These are phyloP conservation scores for Coemansia asiatica DNA, from an alignment of 192 early-diverging fungal genomes.

Conservation along the genomic window DNA sequence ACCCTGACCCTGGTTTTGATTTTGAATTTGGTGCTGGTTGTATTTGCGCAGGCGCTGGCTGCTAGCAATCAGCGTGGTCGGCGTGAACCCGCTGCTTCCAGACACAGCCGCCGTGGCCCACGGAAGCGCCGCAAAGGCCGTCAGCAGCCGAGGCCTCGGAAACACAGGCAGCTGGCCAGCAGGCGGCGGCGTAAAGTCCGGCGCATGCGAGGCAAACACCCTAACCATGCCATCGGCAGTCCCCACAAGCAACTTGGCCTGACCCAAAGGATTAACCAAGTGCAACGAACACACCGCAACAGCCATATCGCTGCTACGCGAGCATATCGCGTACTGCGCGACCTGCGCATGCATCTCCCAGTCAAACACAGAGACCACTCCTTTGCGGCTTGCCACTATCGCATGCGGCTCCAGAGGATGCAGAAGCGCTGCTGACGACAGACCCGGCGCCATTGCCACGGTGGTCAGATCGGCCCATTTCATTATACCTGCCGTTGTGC, in stretches of 20 bases:
- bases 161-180: conserved; percentile 25
- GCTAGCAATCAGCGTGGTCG: conserved; percentile 1
- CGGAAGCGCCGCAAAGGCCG: conserved; percentile 43
- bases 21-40: not conserved
- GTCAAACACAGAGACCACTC: conserved; percentile 56
- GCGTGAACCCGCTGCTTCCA: not conserved
- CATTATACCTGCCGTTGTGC: conserved; percentile 21
- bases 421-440: conserved; percentile 54
- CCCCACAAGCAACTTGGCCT: conserved; percentile 70
- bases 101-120: conserved; percentile 20
- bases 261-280: conserved; percentile 90
- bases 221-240: conserved; percentile 49
- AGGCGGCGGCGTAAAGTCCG: conserved; percentile 31
- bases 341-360: conserved; percentile 49
- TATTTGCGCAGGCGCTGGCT: conserved; percentile 10
- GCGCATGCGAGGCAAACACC: conserved; percentile 51
- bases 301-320: not conserved
- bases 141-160: conserved; percentile 41
- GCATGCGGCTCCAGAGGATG: conserved; percentile 88
- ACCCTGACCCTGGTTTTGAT: not conserved
- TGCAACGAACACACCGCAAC: conserved; percentile 65
- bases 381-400: conserved; percentile 70
- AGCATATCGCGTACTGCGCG: conserved; percentile 25
- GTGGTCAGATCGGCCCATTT: conserved; percentile 46
- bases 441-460: conserved; percentile 11